Evolutionary conservation across 1,139 yeast genomes (phyloP).

Genomic region (Suhomyces bokatorum): DNA sequence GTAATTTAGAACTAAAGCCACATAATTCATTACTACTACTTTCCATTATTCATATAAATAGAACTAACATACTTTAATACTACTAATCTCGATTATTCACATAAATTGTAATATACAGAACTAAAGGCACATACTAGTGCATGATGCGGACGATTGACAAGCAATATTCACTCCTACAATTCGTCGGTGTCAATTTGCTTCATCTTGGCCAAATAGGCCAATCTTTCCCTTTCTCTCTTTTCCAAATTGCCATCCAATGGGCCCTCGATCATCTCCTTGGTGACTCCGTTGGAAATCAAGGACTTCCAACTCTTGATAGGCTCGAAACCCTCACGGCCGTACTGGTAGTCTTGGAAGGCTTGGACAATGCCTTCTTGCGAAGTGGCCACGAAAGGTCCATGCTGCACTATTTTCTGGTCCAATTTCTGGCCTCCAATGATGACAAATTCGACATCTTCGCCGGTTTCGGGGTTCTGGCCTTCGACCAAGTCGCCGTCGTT

Average conservation of each 20-base stretch:
- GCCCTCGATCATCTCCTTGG: slow-evolving; percentile 44
- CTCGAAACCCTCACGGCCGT: slow-evolving; percentile 72
- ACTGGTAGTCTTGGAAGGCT: slow-evolving; percentile 71
- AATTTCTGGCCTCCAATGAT: slow-evolving; percentile 76
- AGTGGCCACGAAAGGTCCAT: slow-evolving; percentile 87
- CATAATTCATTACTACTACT: no score
- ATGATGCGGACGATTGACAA: no score
- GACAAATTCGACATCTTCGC: slow-evolving; percentile 53
- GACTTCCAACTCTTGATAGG: slow-evolving; percentile 67
- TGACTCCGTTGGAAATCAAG: slow-evolving; percentile 63
- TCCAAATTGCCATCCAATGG: slow-evolving; percentile 39
- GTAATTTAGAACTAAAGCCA: no score
- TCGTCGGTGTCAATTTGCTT: slow-evolving; percentile 1
- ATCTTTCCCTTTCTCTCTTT: slow-evolving; percentile 32
- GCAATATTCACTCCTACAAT: not conserved
- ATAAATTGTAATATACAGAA: not conserved
- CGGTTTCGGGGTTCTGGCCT: slow-evolving; percentile 34
- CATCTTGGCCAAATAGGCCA: slow-evolving; percentile 24
- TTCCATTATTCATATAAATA: no score
- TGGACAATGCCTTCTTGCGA: slow-evolving; percentile 54
- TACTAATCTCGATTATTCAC: no score
- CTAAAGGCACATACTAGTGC: not conserved
- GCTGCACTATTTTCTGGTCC: slow-evolving; percentile 78
- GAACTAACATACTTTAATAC: no score
- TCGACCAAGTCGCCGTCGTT: slow-evolving; percentile 59